Evolutionary conservation across 2,329 filamentous ascomycete species (phyloP), one percentile per base, ranked within the genome.

Genomic region (Pleomassaria siparia): DNA sequence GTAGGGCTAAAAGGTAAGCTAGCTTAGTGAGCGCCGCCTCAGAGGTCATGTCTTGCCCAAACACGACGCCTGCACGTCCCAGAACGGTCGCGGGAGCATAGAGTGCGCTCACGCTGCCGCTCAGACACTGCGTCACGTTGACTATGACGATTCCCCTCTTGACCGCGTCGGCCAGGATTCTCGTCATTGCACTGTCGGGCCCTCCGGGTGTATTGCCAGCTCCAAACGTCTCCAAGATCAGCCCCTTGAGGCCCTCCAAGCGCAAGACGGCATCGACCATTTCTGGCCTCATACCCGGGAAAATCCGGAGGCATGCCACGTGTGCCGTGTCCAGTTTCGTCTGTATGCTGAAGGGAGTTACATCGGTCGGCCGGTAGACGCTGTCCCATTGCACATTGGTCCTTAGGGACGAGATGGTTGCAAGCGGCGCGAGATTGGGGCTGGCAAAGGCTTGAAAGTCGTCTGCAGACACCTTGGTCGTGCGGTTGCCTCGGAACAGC

Each of bases 11-110:
- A 2, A 96, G 80, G 68, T 95, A 95, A 1, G 89, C 89, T 22
- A 96, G 80, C 71, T 96, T 96, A 16, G 91, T 94, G 57, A 96
- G 81, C 5, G 91, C 91, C 2, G 89, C 91, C 74, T 96, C 91
- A 18, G 88, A 88, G 0, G 91, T 96, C 72, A 96, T 80, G 63
- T 95, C 91, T 56, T 91, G 83, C 5, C 91, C 91, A 56, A 94
- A 91, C 25, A 95, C 89, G 40, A 96, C 89, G 26, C 91, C 91
- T 2, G 89, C 89, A 45, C 85, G 81, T 30, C 89, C 89, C 15
- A 96, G 81, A 32, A 87, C 85, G 56, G 89, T 75, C 15, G 69
- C 73, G 20, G 74, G 72, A 44, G 69, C 67, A 54, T 75, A 73
- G n/a, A 70, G 62, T 25, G 71, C 57, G 51, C 63, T 72, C 41